These are phyloP conservation scores for Colletotrichum caudatum DNA, from an alignment of 2,329 filamentous ascomycete genomes.

Conservation along the genomic window DNA sequence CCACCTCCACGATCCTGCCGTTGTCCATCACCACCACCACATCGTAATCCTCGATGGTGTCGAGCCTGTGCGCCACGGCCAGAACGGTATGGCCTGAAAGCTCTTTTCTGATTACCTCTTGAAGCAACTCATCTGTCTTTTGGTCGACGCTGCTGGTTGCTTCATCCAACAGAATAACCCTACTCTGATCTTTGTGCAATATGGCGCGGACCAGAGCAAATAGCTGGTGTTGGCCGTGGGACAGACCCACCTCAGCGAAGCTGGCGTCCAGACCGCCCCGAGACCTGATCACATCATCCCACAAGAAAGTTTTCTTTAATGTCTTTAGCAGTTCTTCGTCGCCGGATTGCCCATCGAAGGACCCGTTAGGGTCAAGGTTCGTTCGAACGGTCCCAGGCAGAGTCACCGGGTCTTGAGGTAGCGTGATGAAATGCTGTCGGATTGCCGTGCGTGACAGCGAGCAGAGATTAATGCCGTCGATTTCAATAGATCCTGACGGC, in stretches of 20 bases:
- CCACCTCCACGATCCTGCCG: conserved; percentile 19
- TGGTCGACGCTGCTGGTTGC: conserved; percentile 50
- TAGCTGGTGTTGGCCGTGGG: conserved; percentile 50
- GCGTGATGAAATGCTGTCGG: conserved; percentile 39
- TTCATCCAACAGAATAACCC: conserved; percentile 51
- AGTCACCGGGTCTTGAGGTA: conserved; percentile 42
- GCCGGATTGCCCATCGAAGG: conserved; percentile 43
- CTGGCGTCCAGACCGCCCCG: conserved; percentile 30
- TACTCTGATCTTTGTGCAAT: conserved; percentile 44
- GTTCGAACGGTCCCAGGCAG: conserved; percentile 38
- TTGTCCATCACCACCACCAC: conserved; percentile 22
- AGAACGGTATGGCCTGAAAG: conserved; percentile 43
- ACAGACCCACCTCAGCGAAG: conserved; percentile 42
- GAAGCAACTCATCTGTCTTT: conserved; percentile 46
- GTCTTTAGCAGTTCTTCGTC: conserved; percentile 30
- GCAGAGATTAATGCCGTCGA: conserved; percentile 46
- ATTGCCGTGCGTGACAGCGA: conserved; percentile 39
- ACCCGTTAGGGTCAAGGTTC: conserved; percentile 43
- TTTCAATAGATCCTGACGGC: conserved; percentile 50
- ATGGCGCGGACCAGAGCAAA: conserved; percentile 50
- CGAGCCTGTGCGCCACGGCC: conserved; percentile 46
- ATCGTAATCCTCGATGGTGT: conserved; percentile 35
- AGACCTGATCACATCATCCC: conserved; percentile 25
- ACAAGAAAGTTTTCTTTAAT: conserved; percentile 35
- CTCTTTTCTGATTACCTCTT: conserved; percentile 38